Evolutionary conservation across 257 asterid species (phyloP).

Genomic region (Prunella vulgaris): DNA sequence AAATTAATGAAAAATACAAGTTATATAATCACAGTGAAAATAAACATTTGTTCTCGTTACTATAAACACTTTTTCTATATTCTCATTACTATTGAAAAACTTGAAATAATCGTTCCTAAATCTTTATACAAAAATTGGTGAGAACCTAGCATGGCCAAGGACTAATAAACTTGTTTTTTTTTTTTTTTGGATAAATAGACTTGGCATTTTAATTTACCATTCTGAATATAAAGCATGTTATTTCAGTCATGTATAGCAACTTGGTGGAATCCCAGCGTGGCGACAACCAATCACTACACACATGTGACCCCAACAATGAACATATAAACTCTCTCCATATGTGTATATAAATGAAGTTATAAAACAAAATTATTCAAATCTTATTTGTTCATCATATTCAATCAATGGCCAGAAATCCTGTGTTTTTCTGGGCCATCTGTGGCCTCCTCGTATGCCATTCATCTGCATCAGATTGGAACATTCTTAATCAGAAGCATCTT

Average conservation of each 20-base stretch:
- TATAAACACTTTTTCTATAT: no score
- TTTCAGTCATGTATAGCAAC: constrained; percentile 5
- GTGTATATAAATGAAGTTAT: background rate
- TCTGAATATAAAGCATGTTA: constrained; percentile 13
- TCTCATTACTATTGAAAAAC: no score
- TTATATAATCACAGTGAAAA: no score
- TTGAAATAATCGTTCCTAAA: no score
- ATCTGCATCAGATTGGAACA: constrained; percentile 63
- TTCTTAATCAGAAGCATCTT: constrained; percentile 38
- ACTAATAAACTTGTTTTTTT: no score
- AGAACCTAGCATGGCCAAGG: no score
- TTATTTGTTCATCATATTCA: background rate
- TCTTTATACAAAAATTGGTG: no score
- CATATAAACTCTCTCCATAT: constrained; percentile 5
- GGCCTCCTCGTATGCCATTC: constrained; percentile 27
- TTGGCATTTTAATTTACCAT: no score
- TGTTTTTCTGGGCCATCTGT: constrained; percentile 23
- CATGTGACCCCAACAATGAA: constrained; percentile 29
- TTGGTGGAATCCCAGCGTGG: background rate
- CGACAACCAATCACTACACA: constrained; percentile 16
- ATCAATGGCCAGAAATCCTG: constrained; percentile 34
- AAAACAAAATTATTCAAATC: background rate
- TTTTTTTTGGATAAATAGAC: no score
- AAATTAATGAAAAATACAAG: no score
- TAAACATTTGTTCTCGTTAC: no score